Percentiles rank a stretch among this genome's conserved stretches.
Conservation (phyloP, 192 early-diverging fungal genomes). For the Backusella sp. region DNA sequence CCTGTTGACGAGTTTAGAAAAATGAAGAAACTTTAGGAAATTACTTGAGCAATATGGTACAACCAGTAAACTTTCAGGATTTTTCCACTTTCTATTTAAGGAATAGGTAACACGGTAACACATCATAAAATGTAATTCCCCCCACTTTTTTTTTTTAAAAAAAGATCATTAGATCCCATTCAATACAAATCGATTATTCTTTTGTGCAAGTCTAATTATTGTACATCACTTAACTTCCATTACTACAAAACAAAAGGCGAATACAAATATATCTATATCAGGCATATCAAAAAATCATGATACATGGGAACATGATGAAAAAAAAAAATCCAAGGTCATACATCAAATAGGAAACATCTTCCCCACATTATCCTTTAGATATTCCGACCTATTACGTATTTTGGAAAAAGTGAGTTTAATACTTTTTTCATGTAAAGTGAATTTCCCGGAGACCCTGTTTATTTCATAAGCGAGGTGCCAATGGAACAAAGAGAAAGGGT, state of each 20-base stretch:
- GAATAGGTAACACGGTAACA: neutral
- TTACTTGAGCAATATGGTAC: neutral
- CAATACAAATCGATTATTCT: neutral
- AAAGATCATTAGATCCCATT: neutral
- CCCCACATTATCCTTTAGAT: slow-evolving; percentile 9
- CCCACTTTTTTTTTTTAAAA: neutral
- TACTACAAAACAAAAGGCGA: neutral
- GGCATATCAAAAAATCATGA: neutral
- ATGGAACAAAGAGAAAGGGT: slow-evolving; percentile 1
- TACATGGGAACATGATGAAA: slow-evolving; percentile 5
- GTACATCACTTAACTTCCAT: neutral
- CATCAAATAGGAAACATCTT: neutral
- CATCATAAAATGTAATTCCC: neutral
- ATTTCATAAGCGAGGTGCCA: slow-evolving; percentile 9
- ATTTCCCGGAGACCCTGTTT: slow-evolving; percentile 17
- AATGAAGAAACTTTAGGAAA: neutral
- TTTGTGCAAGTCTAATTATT: neutral
- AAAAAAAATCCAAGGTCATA: slow-evolving; percentile 1
- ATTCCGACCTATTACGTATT: slow-evolving; percentile 10
- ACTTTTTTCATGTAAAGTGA: slow-evolving; percentile 4
- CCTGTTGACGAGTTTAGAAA: neutral
- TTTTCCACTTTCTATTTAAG: neutral
- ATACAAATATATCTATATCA: neutral
- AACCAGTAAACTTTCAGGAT: slow-evolving; percentile 7
- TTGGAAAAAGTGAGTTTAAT: neutral